These are phyloP conservation scores for Plasmodium sp. DNA, from an alignment of 169 alveolate genomes.

Conservation along the genomic window DNA sequence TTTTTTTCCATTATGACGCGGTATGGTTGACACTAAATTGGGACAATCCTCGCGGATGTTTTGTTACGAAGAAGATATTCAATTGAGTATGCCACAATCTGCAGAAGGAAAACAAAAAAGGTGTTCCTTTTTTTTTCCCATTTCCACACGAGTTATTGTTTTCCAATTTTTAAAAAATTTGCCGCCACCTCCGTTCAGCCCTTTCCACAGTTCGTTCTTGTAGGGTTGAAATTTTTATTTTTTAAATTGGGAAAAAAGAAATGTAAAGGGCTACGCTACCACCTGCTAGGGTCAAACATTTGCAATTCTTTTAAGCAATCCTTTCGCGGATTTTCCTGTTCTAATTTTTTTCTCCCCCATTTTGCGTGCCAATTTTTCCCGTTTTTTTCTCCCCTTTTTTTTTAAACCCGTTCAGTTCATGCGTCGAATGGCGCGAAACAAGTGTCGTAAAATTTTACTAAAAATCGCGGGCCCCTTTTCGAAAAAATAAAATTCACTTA, in stretches of 20 bases:
- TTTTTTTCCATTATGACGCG: not conserved
- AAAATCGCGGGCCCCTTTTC: not conserved
- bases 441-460: not conserved
- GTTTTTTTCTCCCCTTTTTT: not conserved
- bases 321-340: not conserved
- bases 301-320: not conserved
- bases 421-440: not conserved
- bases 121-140: not conserved
- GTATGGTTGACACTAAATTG: not conserved
- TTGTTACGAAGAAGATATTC: not conserved
- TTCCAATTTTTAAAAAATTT: not conserved
- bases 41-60: not conserved
- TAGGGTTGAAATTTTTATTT: not conserved
- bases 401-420: not conserved
- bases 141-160: not conserved
- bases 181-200: not conserved
- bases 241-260: not conserved
- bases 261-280: not conserved
- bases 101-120: not conserved
- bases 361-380: not conserved
- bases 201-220: not conserved
- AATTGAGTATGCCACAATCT: not conserved
- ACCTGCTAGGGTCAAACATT: not conserved
- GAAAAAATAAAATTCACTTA: not conserved
- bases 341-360: not conserved